Evolutionary conservation across 2,329 filamentous ascomycete genomes (phyloP).

Genomic region (Penicillium griseofulvum): DNA sequence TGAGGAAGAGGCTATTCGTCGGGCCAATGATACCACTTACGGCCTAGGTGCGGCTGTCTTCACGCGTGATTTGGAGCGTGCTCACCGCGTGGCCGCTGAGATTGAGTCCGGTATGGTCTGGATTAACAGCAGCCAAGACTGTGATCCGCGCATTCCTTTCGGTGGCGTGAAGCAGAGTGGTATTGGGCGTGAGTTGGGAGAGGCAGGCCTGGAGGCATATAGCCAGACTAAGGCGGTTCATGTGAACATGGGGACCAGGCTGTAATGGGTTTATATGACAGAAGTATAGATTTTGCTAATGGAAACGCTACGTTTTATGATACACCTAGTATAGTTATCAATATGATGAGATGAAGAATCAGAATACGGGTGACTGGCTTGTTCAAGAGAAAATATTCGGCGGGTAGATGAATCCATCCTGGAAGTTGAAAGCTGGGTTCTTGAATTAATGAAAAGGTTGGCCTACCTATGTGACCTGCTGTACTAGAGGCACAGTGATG

Average conservation of each 20-base stretch:
- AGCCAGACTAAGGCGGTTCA: constrained; percentile 42
- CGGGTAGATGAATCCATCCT: no score
- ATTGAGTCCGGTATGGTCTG: constrained; percentile 50
- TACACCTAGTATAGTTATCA: no score
- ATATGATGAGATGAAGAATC: no score
- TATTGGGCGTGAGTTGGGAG: constrained; percentile 51
- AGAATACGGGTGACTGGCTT: no score
- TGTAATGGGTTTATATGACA: constrained; percentile 14
- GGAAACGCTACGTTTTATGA: neutral
- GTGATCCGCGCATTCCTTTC: constrained; percentile 42
- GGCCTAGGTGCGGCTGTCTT: constrained; percentile 46
- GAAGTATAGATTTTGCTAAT: neutral
- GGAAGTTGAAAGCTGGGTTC: no score
- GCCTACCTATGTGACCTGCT: no score
- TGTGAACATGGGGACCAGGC: constrained; percentile 39
- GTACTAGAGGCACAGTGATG: no score
- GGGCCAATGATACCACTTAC: constrained; percentile 44
- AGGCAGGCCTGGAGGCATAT: constrained; percentile 43
- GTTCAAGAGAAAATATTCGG: no score
- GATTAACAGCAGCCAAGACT: constrained; percentile 47
- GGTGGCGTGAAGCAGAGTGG: constrained; percentile 49
- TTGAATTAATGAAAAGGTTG: no score
- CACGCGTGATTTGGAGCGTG: constrained; percentile 42
- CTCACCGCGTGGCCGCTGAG: constrained; percentile 41
- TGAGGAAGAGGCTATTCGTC: constrained; percentile 40